Evolutionary conservation across 1,284 basidiomycete genomes (phyloP).

Genomic region (Trametes sp.): DNA sequence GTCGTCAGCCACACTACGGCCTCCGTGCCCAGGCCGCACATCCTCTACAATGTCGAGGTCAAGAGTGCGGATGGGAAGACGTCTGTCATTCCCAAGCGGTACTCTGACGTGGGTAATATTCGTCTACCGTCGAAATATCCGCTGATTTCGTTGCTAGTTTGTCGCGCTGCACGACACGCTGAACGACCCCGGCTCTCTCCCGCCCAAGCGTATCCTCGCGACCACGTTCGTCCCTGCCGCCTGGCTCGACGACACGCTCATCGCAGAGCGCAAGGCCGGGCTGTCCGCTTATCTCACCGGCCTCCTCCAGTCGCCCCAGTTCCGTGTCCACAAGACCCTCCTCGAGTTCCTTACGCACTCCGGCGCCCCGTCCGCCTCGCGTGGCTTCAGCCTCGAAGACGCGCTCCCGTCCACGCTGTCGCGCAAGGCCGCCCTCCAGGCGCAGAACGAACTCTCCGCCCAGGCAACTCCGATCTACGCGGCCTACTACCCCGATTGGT

Average conservation of each 20-base stretch:
- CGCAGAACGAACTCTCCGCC: constrained; percentile 27
- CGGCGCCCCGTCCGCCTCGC: constrained; percentile 26
- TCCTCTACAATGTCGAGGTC: constrained; percentile 54
- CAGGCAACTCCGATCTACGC: constrained; percentile 42
- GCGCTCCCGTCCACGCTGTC: constrained; percentile 55
- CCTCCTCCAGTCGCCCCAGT: constrained; percentile 46
- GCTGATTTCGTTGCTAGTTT: constrained; percentile 45
- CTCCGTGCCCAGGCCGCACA: constrained; percentile 58
- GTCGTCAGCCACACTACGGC: constrained; percentile 57
- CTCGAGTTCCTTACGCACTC: constrained; percentile 49
- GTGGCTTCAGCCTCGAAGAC: constrained; percentile 49
- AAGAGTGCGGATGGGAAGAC: constrained; percentile 45
- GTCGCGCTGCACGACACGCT: constrained; percentile 49
- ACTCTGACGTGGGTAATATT: constrained; percentile 53
- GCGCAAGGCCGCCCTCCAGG: constrained; percentile 48
- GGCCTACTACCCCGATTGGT: constrained; percentile 80
- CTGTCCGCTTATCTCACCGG: constrained; percentile 52
- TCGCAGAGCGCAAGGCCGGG: constrained; percentile 59
- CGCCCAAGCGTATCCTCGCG: constrained; percentile 56
- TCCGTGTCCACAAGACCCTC: constrained; percentile 43
- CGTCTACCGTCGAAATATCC: neutral
- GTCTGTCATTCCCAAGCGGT: constrained; percentile 49
- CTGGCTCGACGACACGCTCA: constrained; percentile 61
- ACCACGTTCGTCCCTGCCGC: constrained; percentile 58
- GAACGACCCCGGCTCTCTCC: constrained; percentile 48